Conservation (phyloP, 352 stramenopile species). For the Globisporangium recalcitrans region DNA sequence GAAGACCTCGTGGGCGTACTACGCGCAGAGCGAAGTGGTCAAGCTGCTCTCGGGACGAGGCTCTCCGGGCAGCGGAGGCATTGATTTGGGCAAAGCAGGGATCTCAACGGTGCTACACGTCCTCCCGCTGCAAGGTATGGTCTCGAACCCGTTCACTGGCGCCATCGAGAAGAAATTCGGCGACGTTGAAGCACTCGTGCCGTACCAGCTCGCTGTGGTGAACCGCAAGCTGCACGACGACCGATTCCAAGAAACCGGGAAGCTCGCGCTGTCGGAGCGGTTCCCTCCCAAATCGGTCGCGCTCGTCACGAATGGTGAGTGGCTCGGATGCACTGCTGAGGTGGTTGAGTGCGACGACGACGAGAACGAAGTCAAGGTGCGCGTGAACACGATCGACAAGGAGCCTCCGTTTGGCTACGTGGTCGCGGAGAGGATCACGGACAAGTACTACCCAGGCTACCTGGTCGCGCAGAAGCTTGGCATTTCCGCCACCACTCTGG, state of each 20-base stretch:
- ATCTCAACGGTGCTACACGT: conserved; percentile 77
- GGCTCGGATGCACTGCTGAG: conserved; percentile 88
- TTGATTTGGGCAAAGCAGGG: conserved; percentile 89
- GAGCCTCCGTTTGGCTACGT: conserved; percentile 95
- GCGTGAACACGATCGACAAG: conserved; percentile 90
- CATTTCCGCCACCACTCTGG: conserved; percentile 90
- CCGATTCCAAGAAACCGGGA: conserved; percentile 88
- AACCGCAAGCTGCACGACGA: conserved; percentile 90
- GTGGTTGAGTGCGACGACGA: conserved; percentile 45
- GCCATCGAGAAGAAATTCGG: conserved; percentile 96
- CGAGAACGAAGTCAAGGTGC: conserved; percentile 86
- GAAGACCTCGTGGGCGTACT: conserved; percentile 63
- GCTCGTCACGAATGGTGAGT: conserved; percentile 87
- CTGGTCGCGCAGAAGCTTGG: conserved; percentile 88
- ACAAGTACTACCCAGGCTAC: conserved; percentile 79
- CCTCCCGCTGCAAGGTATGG: conserved; percentile 89
- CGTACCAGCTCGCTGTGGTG: conserved; percentile 93
- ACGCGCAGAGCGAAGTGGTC: conserved; percentile 60
- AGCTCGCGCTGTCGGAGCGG: conserved; percentile 79
- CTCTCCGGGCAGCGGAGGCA: conserved; percentile 84
- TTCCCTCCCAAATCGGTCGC: conserved; percentile 87
- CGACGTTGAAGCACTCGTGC: conserved; percentile 91
- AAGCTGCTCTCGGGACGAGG: conserved; percentile 71
- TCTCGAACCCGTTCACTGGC: conserved; percentile 91
- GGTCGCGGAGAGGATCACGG: conserved; percentile 89